Evolutionary conservation across 2,329 filamentous ascomycete species (phyloP), one percentile per base, ranked within the genome.

Genomic region (Aspergillus quadrilineatus): DNA sequence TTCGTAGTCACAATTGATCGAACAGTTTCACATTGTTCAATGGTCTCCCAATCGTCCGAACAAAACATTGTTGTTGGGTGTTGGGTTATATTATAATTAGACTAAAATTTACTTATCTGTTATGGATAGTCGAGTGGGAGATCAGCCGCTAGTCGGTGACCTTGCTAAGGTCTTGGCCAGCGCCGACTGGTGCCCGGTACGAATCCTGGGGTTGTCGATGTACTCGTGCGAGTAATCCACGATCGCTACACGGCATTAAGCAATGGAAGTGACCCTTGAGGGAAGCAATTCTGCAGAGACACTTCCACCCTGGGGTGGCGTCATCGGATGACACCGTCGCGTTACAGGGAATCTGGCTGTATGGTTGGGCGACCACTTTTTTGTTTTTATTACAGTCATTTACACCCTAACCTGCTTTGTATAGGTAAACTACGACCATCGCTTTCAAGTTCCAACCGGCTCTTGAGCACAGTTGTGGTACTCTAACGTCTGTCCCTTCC

Each of bases 211-310:
- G 76, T 76, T 76, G 77, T 74, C 72, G 73, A 55, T 69, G 70
- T 73, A 82, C 80, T 82, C 80, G 78, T 75, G 73, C 69, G 77
- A 78, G 80, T 75, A 82, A 78, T 79, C 77, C 73, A 75, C 77
- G 80, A 82, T 73, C 60, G 80, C 75, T 81, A 75, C 65, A 69
- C 69, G 72, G 71, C 75, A 75, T 65, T 83, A 79, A 82, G 80
- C 75, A 73, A 79, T 81, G 78, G 74, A 77, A 70, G 68, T 73
- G 69, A 82, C 62, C 60, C 79, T 81, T 80, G 78, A 83, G 80
- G 77, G 79, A 80, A 82, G 80, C 72, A 79, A 83, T 82, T 80
- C 78, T 79, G 80, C 80, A 83, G 79, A 81, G 79, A 77, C 69
- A 71, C 71, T 72, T 77, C 75, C 79, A 77, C 78, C 79, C 79